Evolutionary conservation across 306 rosid species (phyloP).

Genomic region (Leucaena leucocephala): DNA sequence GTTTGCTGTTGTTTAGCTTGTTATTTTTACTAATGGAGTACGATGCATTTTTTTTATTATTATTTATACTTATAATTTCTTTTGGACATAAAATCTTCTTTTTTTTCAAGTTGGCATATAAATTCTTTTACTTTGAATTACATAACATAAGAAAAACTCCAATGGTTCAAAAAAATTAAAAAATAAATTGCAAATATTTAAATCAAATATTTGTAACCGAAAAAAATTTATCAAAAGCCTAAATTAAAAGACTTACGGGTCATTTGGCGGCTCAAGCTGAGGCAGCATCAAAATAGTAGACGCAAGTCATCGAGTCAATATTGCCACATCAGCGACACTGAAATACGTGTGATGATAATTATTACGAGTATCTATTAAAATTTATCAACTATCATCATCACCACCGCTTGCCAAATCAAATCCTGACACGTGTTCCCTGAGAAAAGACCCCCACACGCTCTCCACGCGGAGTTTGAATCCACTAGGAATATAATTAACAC

Average conservation of each 20-base stretch:
- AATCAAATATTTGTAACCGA: too few relatives aligned
- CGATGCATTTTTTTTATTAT: too few relatives aligned
- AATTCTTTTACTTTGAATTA: too few relatives aligned
- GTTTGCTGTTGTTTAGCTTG: too few relatives aligned
- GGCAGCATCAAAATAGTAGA: background rate
- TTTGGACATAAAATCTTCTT: too few relatives aligned
- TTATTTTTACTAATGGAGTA: too few relatives aligned
- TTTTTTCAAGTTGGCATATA: too few relatives aligned
- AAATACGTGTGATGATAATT: background rate
- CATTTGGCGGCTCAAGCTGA: background rate
- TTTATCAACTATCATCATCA: background rate
- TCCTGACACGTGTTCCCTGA: constrained; percentile 19
- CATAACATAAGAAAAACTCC: too few relatives aligned
- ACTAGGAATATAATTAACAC: background rate
- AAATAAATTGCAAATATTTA: too few relatives aligned
- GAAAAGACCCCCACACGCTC: constrained; percentile 27
- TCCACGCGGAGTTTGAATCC: constrained; percentile 34
- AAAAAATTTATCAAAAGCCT: too few relatives aligned
- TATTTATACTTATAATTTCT: too few relatives aligned
- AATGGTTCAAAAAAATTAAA: too few relatives aligned
- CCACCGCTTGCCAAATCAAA: background rate
- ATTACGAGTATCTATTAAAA: background rate
- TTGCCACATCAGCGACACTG: background rate
- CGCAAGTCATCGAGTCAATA: background rate
- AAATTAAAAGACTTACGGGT: background rate